Percentiles rank a stretch among this genome's conserved stretches.
Conservation (phyloP, 108 stramenopile species). For the Conticribra guillardii region DNA sequence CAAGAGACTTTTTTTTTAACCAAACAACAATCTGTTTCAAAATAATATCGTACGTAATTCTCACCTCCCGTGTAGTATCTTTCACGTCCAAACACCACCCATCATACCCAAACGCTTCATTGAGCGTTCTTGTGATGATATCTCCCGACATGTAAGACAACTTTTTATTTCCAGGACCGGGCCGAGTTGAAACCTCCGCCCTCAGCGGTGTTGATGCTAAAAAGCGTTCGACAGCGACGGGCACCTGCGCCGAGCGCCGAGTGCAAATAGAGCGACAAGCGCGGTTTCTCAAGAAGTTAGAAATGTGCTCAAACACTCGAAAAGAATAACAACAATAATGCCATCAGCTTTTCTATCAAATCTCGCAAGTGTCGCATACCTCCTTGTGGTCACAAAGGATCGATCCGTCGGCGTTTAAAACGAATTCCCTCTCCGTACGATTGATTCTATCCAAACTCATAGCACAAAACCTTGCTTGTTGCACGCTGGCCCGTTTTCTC, state of each 20-base stretch:
- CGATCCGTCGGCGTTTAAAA: conserved; percentile 33
- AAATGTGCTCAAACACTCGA: neutral
- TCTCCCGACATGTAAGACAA: conserved; percentile 85
- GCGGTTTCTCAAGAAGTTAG: neutral
- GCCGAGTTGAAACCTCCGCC: conserved; percentile 63
- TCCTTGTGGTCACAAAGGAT: conserved; percentile 24
- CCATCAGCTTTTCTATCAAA: neutral
- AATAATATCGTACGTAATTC: too few species aligned
- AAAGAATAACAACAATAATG: neutral
- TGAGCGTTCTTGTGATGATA: conserved; percentile 76
- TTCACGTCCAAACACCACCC: conserved; percentile 82
- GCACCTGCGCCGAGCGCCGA: conserved; percentile 20
- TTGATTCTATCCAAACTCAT: neutral
- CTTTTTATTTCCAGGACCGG: conserved; percentile 79
- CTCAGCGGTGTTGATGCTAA: conserved; percentile 75
- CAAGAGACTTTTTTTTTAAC: too few species aligned
- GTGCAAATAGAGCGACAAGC: neutral
- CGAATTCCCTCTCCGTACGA: conserved; percentile 7
- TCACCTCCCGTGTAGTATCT: conserved; percentile 46
- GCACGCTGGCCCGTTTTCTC: too few species aligned
- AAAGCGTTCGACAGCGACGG: conserved; percentile 65
- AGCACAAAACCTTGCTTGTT: too few species aligned
- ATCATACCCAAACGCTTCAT: conserved; percentile 85
- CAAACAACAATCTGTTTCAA: too few species aligned
- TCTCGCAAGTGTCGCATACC: conserved; percentile 6